phyloP scores from a whole-genome alignment of 768 basidiomycete species.

The Daedaleopsis nitida region DNA sequence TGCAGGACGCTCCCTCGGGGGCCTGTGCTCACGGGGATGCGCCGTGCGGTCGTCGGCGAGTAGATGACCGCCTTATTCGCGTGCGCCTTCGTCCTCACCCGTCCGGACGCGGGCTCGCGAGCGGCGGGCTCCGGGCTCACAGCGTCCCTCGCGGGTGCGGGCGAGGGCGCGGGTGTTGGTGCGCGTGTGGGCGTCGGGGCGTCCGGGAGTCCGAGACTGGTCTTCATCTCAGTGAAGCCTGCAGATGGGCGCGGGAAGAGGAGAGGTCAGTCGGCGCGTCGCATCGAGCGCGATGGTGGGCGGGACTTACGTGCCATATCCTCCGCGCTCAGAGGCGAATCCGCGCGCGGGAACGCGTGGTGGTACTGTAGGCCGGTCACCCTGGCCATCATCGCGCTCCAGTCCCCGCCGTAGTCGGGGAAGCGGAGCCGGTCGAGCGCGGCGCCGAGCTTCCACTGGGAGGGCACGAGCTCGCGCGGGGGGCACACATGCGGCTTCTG shows the following conservation, averaged over 20 bases:
- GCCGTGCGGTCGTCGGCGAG: constrained; percentile 19
- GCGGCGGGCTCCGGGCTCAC: neutral
- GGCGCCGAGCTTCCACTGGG: constrained; percentile 10
- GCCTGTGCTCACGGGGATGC: constrained; percentile 3
- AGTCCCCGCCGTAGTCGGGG: constrained; percentile 3
- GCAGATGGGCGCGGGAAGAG: no score
- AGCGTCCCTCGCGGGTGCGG: neutral
- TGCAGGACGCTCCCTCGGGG: neutral
- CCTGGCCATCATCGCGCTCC: neutral
- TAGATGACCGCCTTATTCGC: constrained; percentile 10
- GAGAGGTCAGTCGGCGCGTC: neutral
- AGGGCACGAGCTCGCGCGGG: constrained; percentile 1
- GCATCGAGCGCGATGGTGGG: neutral
- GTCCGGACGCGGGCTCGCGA: neutral
- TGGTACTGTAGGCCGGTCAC: neutral
- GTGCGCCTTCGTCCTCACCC: neutral
- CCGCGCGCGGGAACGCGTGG: neutral
- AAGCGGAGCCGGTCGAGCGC: constrained; percentile 11
- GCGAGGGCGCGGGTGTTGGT: neutral
- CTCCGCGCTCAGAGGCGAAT: constrained; percentile 1
- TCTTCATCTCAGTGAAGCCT: constrained; percentile 1
- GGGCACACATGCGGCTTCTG: neutral
- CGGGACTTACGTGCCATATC: constrained; percentile 6
- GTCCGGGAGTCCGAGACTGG: neutral
- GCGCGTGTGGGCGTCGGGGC: no score